Evolutionary conservation across 2,329 filamentous ascomycete species (phyloP).

Genomic region (Aureobasidium sp.): DNA sequence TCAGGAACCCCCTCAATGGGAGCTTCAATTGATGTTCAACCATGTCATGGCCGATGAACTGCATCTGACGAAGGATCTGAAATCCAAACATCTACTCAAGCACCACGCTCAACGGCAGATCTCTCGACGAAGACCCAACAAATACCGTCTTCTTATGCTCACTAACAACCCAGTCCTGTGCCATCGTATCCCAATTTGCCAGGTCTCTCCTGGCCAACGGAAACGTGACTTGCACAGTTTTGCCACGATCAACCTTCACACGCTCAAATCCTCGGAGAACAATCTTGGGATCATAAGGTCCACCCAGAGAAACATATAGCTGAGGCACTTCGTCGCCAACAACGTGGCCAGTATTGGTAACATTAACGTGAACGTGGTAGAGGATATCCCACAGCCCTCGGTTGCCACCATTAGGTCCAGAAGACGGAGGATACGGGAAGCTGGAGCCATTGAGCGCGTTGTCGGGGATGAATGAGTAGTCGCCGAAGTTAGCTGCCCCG

Average conservation of each 20-base stretch:
- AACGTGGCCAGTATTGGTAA: constrained; percentile 60
- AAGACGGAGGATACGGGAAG: constrained; percentile 53
- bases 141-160: background rate
- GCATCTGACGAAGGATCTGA: no score
- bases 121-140: background rate
- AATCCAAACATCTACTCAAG: background rate
- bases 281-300: constrained; percentile 55
- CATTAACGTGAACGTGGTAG: constrained; percentile 56
- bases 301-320: constrained; percentile 70
- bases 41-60: no score
- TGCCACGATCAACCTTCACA: constrained; percentile 59
- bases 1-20: no score
- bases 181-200: constrained; percentile 70
- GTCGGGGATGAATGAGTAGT: constrained; percentile 52
- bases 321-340: constrained; percentile 64
- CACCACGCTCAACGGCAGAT: background rate
- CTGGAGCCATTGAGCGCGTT: constrained; percentile 48
- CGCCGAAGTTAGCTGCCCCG: constrained; percentile 52
- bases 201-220: constrained; percentile 69
- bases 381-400: constrained; percentile 58
- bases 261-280: constrained; percentile 73
- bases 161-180: constrained; percentile 63
- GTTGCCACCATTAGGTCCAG: constrained; percentile 56
- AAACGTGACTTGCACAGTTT: constrained; percentile 56
- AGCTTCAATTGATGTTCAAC: no score